Base-by-base conservation (phyloP, 805 yeast genomes). In the Starmerella bombi region DNA sequence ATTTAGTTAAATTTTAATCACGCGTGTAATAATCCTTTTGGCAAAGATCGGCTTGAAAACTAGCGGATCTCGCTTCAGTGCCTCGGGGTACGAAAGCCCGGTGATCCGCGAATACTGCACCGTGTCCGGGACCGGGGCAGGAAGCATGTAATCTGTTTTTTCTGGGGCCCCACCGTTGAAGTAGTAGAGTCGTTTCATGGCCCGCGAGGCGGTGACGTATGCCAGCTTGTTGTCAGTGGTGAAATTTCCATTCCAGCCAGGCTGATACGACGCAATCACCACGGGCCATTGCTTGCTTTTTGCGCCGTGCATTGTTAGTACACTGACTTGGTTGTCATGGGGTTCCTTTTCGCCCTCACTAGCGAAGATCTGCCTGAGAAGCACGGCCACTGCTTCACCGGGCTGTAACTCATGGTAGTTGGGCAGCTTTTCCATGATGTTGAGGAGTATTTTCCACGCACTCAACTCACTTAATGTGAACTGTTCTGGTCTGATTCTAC, bases 141-240 rank as follows among this genome's bases (percentile, higher is more conserved):
- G 17, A 10, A 28, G 17, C n/a, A 28, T 7, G 17, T 12, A 15
- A 7, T 15, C 17, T 7, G 7, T 12, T 7, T 7, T 12, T 12
- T 23, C 12, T 23, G 27, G 27, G 27, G 7, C 27, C 9, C 45
- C 45, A 14, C 27, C 33, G 27, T 35, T 32, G 15, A 34, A 19
- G 22, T 35, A 41, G 21, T 33, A 40, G 25, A 51, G 42, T 25
- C 23, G 31, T n/a, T 40, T 29, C 21, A 41, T 44, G 8, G 61
- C 59, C 12, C 61, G 41, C 5, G 59, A 49, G 6, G 52, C 42
- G 1, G 52, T 59, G 3, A 57, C 61, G 25, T 55, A 57, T 14
- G 52, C 45, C 27, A 54, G 36, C 17, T 53, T 37, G 19, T 48
- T 52, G 3, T 44, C 49, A 7, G 17, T 8, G 17, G 17, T 7